A percentile compares a stretch with the other conserved stretches of the same genome.
Evolutionary conservation across 2,329 filamentous ascomycete species (phyloP).

Genomic region (Colletotrichum sidae): DNA sequence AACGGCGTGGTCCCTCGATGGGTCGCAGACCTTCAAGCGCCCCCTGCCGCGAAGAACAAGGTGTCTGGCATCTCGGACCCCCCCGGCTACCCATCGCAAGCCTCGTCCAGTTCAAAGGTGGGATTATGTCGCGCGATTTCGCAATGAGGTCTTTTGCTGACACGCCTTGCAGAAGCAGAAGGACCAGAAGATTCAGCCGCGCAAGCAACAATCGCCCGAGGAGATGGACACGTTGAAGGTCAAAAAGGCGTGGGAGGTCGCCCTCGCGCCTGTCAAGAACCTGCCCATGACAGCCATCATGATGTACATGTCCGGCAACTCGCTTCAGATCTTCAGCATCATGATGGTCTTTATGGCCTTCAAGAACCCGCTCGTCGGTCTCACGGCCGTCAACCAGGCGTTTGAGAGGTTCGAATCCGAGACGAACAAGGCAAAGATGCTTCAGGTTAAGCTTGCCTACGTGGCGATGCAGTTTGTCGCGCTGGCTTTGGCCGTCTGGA

Average conservation of each 20-base stretch:
- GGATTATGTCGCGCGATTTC: background rate
- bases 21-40: slow-evolving; percentile 82
- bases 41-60: slow-evolving; percentile 75
- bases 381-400: slow-evolving; percentile 85
- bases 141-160: background rate
- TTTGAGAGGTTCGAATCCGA: slow-evolving; percentile 93
- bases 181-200: slow-evolving; percentile 61
- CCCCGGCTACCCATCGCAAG: slow-evolving; percentile 78
- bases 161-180: slow-evolving; percentile 59
- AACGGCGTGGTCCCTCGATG: slow-evolving; percentile 73
- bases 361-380: slow-evolving; percentile 91
- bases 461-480: slow-evolving; percentile 88
- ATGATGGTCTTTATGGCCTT: slow-evolving; percentile 99
- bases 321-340: slow-evolving; percentile 98
- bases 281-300: slow-evolving; percentile 98
- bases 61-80: slow-evolving; percentile 81
- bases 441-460: slow-evolving; percentile 89
- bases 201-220: slow-evolving; percentile 77
- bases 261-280: slow-evolving; percentile 91
- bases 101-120: slow-evolving; percentile 68
- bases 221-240: slow-evolving; percentile 97
- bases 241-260: slow-evolving; percentile 99
- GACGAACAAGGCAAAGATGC: slow-evolving; percentile 76
- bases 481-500: slow-evolving; percentile 90
- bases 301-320: slow-evolving; percentile 99